Evolutionary conservation across 148 eudicot species (phyloP).

Genomic region (Diospyros lotus): DNA sequence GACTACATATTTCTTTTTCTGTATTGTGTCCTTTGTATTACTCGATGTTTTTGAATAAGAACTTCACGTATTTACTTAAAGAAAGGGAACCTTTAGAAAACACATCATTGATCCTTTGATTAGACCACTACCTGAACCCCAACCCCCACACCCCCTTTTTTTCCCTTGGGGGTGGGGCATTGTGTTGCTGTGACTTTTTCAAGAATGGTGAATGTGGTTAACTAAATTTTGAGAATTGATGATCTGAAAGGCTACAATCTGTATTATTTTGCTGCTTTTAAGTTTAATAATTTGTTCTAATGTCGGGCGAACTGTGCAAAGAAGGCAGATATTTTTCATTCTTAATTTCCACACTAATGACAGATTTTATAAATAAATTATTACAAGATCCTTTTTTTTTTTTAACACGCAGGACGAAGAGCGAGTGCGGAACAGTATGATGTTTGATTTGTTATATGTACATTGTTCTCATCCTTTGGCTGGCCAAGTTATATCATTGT

Average conservation of each 20-base stretch:
- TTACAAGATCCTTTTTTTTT: not conserved
- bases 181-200: not conserved
- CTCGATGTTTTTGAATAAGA: too few species aligned
- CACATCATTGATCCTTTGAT: too few species aligned
- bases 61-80: too few species aligned
- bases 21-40: too few species aligned
- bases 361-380: not conserved
- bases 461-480: conserved; percentile 64
- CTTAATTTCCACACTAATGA: not conserved
- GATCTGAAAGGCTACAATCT: not conserved
- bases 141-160: too few species aligned
- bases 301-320: not conserved
- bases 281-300: not conserved
- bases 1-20: too few species aligned
- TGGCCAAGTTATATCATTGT: conserved; percentile 46
- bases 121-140: too few species aligned
- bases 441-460: conserved; percentile 79
- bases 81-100: too few species aligned
- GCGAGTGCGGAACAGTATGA: conserved; percentile 62
- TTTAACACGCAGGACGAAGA: conserved; percentile 57
- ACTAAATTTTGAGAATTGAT: not conserved
- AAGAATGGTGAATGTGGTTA: not conserved
- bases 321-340: not conserved
- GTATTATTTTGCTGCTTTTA: not conserved
- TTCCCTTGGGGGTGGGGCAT: too few species aligned